A percentile compares a stretch with the other conserved stretches of the same genome.
These are phyloP conservation scores for Nicotiana undulata DNA, from an alignment of 257 asterid genomes.

Conservation along the genomic window DNA sequence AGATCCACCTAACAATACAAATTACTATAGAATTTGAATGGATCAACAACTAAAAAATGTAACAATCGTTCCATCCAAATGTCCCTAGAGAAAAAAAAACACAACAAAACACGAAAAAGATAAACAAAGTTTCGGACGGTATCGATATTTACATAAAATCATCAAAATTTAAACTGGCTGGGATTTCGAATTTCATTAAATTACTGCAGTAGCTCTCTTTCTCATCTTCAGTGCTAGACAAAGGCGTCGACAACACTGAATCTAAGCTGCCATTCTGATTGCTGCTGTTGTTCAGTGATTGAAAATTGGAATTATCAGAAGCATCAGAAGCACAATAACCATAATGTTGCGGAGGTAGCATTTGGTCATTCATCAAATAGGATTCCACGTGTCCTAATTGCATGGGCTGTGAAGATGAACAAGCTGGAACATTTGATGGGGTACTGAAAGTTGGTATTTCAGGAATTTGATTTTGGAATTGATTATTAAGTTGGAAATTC, in stretches of 20 bases:
- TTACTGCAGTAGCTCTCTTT: conserved; percentile 35
- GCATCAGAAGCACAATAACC: conserved; percentile 19
- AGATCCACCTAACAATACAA: neutral
- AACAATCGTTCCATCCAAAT: conserved; percentile 5
- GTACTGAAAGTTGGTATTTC: conserved; percentile 21
- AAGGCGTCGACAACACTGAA: conserved; percentile 33
- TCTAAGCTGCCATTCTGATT: conserved; percentile 16
- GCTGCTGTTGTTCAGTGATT: conserved; percentile 7
- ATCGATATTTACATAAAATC: conserved; percentile 25
- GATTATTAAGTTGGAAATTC: conserved; percentile 29
- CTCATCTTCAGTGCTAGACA: conserved; percentile 34
- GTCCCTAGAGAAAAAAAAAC: neutral
- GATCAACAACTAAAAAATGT: conserved; percentile 5
- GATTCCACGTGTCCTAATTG: conserved; percentile 7
- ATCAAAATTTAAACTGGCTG: conserved; percentile 30
- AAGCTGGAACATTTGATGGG: conserved; percentile 16
- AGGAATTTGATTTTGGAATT: conserved; percentile 31
- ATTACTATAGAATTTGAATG: conserved; percentile 6
- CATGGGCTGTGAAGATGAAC: conserved; percentile 18
- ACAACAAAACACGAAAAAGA: neutral
- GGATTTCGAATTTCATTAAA: conserved; percentile 38
- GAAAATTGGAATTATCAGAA: conserved; percentile 28
- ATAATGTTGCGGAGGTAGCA: conserved; percentile 12
- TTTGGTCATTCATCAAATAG: neutral
- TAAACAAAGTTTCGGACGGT: neutral